These are phyloP conservation scores for Knoxdaviesia capensis DNA, from an alignment of 2,329 filamentous ascomycete genomes.

Conservation along the genomic window DNA sequence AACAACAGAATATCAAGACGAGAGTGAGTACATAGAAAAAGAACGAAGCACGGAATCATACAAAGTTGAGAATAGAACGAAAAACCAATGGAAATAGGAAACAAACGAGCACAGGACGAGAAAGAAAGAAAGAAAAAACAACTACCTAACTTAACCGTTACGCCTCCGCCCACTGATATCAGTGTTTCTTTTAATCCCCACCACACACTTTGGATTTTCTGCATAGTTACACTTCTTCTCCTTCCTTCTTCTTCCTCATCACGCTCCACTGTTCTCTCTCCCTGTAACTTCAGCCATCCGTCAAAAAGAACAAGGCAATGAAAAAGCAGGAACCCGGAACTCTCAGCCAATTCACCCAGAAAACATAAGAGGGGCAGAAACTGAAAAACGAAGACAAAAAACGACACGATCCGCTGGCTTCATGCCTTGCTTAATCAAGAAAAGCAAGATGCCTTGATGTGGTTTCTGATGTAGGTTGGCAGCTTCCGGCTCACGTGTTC, in stretches of 20 bases:
- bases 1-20: neutral
- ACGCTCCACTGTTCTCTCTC: neutral
- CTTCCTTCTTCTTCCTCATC: neutral
- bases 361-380: neutral
- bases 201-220: too few species aligned
- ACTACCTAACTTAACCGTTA: neutral
- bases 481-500: too few species aligned
- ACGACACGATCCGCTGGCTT: neutral
- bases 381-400: neutral
- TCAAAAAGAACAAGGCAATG: neutral
- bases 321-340: neutral
- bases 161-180: too few species aligned
- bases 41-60: neutral
- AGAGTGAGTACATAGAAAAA: neutral
- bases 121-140: neutral
- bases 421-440: too few species aligned
- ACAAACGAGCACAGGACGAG: neutral
- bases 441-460: too few species aligned
- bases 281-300: constrained; percentile 1
- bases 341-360: neutral
- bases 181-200: too few species aligned
- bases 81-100: neutral
- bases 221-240: neutral
- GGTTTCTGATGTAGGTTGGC: too few species aligned
- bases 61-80: neutral